Evolutionary conservation across 2,329 filamentous ascomycete genomes (phyloP).

Genomic region (Biscogniauxia mediterranea): DNA sequence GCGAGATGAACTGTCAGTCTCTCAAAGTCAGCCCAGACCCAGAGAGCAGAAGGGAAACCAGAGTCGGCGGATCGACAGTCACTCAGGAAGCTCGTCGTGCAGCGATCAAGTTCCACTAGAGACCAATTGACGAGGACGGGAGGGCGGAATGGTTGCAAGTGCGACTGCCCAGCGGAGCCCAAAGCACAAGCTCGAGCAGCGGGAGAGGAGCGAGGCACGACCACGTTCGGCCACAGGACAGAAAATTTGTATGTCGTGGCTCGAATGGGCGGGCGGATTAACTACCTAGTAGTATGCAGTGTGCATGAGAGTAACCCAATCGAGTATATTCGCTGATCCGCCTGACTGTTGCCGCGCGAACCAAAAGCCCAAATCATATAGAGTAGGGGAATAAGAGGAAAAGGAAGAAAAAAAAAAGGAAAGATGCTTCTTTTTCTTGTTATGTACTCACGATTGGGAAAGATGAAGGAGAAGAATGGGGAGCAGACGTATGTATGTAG

Average conservation of each 20-base stretch:
- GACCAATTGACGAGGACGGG: conserved; percentile 27
- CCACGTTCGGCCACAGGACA: conserved; percentile 32
- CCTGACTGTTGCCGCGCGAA: conserved; percentile 22
- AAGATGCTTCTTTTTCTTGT: too few species aligned
- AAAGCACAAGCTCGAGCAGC: conserved; percentile 18
- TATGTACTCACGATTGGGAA: too few species aligned
- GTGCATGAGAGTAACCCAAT: conserved; percentile 36
- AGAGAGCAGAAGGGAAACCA: conserved; percentile 4
- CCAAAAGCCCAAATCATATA: conserved; percentile 13
- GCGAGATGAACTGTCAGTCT: conserved; percentile 8
- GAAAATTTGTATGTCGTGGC: conserved; percentile 35
- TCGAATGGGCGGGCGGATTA: conserved; percentile 35
- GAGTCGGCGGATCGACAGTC: conserved; percentile 17
- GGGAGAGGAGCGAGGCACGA: conserved; percentile 31
- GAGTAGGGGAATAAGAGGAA: background rate
- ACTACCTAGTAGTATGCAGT: conserved; percentile 32
- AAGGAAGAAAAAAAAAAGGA: background rate
- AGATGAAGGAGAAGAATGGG: background rate
- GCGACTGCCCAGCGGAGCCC: conserved; percentile 30
- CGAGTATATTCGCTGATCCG: conserved; percentile 32
- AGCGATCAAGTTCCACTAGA: conserved; percentile 17
- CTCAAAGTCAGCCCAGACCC: background rate
- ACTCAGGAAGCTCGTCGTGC: conserved; percentile 5
- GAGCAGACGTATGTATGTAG: background rate
- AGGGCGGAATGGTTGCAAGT: conserved; percentile 23